Percentiles rank a stretch among this genome's conserved stretches.
Evolutionary conservation across 2,329 filamentous ascomycete species (phyloP).

Genomic region (Drechslerella stenobrocha): DNA sequence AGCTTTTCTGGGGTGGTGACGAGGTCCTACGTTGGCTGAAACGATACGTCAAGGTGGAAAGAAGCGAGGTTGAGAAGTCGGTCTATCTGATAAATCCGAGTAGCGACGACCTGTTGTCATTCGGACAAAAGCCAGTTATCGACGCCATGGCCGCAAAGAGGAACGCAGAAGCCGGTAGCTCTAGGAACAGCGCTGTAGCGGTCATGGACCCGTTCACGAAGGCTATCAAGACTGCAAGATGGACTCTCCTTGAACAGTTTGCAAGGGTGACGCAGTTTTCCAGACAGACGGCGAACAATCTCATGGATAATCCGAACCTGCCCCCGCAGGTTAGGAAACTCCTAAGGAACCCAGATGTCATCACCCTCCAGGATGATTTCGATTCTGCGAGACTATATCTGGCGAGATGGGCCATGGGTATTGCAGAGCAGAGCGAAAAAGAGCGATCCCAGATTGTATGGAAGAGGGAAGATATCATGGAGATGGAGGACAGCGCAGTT

Average conservation of each 20-base stretch:
- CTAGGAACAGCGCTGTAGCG: conserved; percentile 63
- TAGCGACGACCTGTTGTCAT: conserved; percentile 79
- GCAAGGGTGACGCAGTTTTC: conserved; percentile 98
- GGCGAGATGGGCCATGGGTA: conserved; percentile 97
- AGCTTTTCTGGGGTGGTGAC: conserved; percentile 97
- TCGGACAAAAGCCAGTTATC: conserved; percentile 67
- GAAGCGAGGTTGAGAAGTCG: conserved; percentile 82
- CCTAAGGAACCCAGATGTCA: conserved; percentile 88
- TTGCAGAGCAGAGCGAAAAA: conserved; percentile 91
- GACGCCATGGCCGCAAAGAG: conserved; percentile 49
- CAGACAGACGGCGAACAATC: conserved; percentile 82
- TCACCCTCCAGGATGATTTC: conserved; percentile 94
- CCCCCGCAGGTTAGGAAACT: conserved; percentile 84
- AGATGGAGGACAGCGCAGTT: conserved; percentile 90
- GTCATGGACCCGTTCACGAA: conserved; percentile 92
- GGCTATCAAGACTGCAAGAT: conserved; percentile 89
- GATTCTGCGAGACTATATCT: conserved; percentile 94
- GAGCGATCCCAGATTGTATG: conserved; percentile 85
- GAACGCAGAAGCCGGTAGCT: conserved; percentile 52
- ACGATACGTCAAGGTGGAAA: conserved; percentile 78
- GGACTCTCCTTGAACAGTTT: conserved; percentile 95
- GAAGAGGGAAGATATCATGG: conserved; percentile 88
- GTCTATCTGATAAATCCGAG: conserved; percentile 88
- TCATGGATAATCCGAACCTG: conserved; percentile 86
- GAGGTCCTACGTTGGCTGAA: conserved; percentile 90